These are phyloP conservation scores for Mycena capillaripes DNA, from an alignment of 768 basidiomycete species.

Conservation along the genomic window DNA sequence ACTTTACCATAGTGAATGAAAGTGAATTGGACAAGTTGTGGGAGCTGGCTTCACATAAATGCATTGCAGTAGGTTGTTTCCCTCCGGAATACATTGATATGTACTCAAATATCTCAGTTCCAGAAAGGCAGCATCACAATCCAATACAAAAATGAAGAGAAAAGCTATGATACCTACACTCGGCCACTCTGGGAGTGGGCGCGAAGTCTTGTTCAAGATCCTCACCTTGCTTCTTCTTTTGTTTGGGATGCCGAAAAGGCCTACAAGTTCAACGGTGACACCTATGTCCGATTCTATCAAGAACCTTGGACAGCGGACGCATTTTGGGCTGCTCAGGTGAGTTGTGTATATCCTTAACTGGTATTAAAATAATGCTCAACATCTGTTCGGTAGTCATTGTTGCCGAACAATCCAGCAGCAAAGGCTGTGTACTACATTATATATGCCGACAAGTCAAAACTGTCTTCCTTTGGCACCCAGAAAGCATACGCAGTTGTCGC, in stretches of 20 bases:
- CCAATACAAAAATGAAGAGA: slow-evolving; percentile 14
- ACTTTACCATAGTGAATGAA: background rate
- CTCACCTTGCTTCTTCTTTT: slow-evolving; percentile 37
- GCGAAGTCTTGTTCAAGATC: slow-evolving; percentile 39
- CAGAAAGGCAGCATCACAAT: too few species aligned
- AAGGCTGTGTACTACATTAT: too few species aligned
- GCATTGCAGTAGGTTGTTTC: background rate
- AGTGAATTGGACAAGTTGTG: background rate
- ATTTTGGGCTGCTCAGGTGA: slow-evolving; percentile 51
- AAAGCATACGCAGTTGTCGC: slow-evolving; percentile 39
- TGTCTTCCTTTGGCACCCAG: slow-evolving; percentile 16
- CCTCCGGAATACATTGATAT: background rate
- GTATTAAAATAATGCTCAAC: too few species aligned
- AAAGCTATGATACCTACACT: slow-evolving; percentile 31
- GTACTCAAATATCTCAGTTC: too few species aligned
- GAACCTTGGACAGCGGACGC: slow-evolving; percentile 55
- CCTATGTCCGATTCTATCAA: slow-evolving; percentile 44
- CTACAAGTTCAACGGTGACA: slow-evolving; percentile 43
- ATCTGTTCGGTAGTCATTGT: too few species aligned
- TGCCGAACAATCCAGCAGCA: too few species aligned
- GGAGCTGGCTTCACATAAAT: background rate
- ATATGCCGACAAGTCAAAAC: too few species aligned
- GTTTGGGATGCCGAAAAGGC: slow-evolving; percentile 48
- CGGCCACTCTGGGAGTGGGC: slow-evolving; percentile 46
- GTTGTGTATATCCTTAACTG: too few species aligned